Percentiles rank a stretch among this genome's conserved stretches.
Evolutionary conservation across 2,329 filamentous ascomycete species (phyloP).

Genomic region (Knufia fluminis): DNA sequence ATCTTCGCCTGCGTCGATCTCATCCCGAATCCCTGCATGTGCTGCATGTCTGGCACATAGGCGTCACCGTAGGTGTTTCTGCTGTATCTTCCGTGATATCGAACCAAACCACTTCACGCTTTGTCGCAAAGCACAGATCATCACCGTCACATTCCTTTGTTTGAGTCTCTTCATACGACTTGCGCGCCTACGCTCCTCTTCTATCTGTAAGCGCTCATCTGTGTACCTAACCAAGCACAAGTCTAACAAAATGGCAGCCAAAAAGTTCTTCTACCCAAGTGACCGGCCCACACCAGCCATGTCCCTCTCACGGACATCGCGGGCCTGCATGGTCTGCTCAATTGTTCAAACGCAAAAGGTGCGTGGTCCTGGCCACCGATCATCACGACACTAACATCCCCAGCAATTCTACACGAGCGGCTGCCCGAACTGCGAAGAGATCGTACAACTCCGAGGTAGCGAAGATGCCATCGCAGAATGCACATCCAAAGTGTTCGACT

Average conservation of each 20-base stretch:
- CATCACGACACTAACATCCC: constrained; percentile 1
- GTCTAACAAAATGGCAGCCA: background rate
- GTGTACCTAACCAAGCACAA: too few relatives aligned
- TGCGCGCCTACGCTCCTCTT: background rate
- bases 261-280: background rate
- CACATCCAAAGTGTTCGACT: constrained; percentile 94
- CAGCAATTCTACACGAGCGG: constrained; percentile 79
- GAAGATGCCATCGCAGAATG: constrained; percentile 79
- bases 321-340: constrained; percentile 98
- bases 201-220: background rate
- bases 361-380: constrained; percentile 25
- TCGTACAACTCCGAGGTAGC: constrained; percentile 72
- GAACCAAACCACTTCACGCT: too few relatives aligned
- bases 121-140: too few relatives aligned
- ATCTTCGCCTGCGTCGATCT: background rate
- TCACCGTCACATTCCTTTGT: too few relatives aligned
- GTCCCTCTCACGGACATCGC: constrained; percentile 70
- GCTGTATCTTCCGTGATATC: too few relatives aligned
- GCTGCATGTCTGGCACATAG: too few relatives aligned
- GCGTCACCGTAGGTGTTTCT: too few relatives aligned
- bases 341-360: constrained; percentile 77
- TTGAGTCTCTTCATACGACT: background rate
- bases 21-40: background rate
- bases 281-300: background rate
- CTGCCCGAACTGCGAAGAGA: constrained; percentile 93